phyloP scores from a whole-genome alignment of 177 flowering plant genomes.

The Tripterygium wilfordii region DNA sequence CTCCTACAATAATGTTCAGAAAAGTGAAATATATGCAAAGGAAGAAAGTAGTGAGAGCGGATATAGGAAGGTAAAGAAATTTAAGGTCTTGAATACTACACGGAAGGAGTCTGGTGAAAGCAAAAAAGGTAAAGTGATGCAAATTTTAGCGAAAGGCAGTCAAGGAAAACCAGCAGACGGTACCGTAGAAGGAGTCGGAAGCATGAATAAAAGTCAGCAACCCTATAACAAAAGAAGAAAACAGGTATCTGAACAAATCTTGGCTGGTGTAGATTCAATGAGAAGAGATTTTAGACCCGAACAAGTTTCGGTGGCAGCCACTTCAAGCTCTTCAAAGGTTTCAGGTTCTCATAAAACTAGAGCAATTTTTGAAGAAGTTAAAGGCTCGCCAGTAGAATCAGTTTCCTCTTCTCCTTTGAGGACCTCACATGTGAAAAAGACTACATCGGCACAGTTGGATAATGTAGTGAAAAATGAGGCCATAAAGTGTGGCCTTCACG shows the following conservation, averaged over 20 bases:
- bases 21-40: slow-evolving; percentile 13
- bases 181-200: slow-evolving; percentile 16
- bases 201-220: slow-evolving; percentile 20
- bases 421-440: slow-evolving; percentile 4
- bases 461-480: slow-evolving; percentile 12
- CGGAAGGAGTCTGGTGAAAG: slow-evolving; percentile 21
- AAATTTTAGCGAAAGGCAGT: slow-evolving; percentile 12
- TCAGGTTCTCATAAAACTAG: slow-evolving; percentile 29
- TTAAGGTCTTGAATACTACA: slow-evolving; percentile 18
- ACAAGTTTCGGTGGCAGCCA: slow-evolving; percentile 18
- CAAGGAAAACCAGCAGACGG: slow-evolving; percentile 16
- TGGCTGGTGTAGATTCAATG: slow-evolving; percentile 11
- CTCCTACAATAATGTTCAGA: slow-evolving; percentile 14
- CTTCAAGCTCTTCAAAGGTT: slow-evolving; percentile 51
- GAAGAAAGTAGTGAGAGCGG: slow-evolving; percentile 28
- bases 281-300: slow-evolving; percentile 25
- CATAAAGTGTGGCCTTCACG: slow-evolving; percentile 3
- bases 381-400: slow-evolving; percentile 47
- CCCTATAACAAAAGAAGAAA: slow-evolving; percentile 5
- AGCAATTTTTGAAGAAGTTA: slow-evolving; percentile 17
- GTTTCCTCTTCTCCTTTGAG: slow-evolving; percentile 41
- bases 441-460: slow-evolving; percentile 3
- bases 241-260: slow-evolving; percentile 4
- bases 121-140: slow-evolving; percentile 20
- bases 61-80: slow-evolving; percentile 28